Evolutionary conservation across 208 protist genomes (phyloP).

Genomic region (Leishmania lainsoni): DNA sequence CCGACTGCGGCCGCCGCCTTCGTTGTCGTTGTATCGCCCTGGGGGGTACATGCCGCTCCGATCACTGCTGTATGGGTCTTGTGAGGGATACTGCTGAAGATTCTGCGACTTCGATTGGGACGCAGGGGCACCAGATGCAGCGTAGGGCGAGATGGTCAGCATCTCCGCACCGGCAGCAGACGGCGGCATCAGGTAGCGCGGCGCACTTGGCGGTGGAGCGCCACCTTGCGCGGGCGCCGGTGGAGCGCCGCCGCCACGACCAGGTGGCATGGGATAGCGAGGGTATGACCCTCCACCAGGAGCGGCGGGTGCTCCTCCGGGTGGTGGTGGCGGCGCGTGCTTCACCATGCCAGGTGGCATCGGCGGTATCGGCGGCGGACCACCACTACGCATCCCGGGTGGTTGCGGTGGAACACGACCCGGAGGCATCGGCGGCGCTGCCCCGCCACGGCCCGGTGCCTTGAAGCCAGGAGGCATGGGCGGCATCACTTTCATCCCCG

Average conservation of each 20-base stretch:
- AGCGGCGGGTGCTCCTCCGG: conserved; percentile 4
- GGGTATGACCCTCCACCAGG: conserved; percentile 4
- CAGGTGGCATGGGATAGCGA: conserved; percentile 31
- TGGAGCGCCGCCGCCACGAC: not conserved
- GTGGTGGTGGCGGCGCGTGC: conserved; percentile 6
- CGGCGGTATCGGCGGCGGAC: conserved; percentile 1
- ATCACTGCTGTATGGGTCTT: conserved; percentile 11
- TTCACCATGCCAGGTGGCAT: conserved; percentile 40
- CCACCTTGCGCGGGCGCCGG: not conserved
- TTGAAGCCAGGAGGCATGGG: conserved; percentile 41
- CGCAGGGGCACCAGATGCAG: not conserved
- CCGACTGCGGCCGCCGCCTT: conserved; percentile 13
- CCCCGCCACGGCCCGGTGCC: not conserved
- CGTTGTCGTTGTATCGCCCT: conserved; percentile 16
- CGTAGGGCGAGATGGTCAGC: conserved; percentile 20
- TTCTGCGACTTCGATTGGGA: conserved; percentile 10
- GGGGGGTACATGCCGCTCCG: conserved; percentile 10
- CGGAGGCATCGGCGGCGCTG: conserved; percentile 33
- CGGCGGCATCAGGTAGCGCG: conserved; percentile 33
- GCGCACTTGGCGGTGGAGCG: not conserved
- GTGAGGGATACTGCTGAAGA: conserved; percentile 15
- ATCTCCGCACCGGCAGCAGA: conserved; percentile 13
- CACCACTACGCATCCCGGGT: conserved; percentile 27
- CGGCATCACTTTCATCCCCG: conserved; percentile 34
- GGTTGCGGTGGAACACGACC: conserved; percentile 26